Evolutionary conservation across 768 basidiomycete genomes (phyloP), one percentile per base, ranked within the genome.

Genomic region (Tylopilus intermedius): DNA sequence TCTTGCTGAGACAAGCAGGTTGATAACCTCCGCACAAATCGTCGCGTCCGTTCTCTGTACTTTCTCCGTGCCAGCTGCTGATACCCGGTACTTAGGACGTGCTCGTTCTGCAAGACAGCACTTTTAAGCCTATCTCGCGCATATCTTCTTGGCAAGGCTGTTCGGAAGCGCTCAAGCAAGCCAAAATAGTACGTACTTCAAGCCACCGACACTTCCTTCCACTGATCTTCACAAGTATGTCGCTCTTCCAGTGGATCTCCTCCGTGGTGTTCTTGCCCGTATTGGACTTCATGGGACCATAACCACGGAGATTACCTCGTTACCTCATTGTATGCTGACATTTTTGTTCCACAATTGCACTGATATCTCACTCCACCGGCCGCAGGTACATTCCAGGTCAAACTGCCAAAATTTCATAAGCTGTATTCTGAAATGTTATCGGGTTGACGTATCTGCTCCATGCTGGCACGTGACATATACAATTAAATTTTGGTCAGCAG

Each of bases 101-200:
- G 14, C 96, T 94, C 57, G 94, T 96, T 4, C 76, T 97, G 1
- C 93, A 95, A 69, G 94, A 96, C 58, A 91, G 93, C 60, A 69
- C 82, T 0, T 96, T 96, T 73, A 92, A 87, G 60, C 90, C 94
- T 0, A 81, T 95, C 39, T 69, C 82, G 4, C 82, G 89, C 35
- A 68, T 95, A 39, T 93, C 92, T 2, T 88, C 90, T 1, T 86
- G 85, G 79, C 78, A 87, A 58, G 86, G 91, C 15, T 76, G 86
- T 13, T 74, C 82, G 15, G 88, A 90, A 45, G 84, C 92, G 10
- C 71, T 87, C 8, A 81, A 75, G 59, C 78, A 78, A 50, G 86
- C 90, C 2, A 86, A 78, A 69, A 59, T 88, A 50, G 93, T 94
- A 57, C 21, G 83, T 44, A n/a, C 37, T 26, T 21, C 6, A 7